Conservation (phyloP, 805 yeast genomes). For the Candida railenensis region DNA sequence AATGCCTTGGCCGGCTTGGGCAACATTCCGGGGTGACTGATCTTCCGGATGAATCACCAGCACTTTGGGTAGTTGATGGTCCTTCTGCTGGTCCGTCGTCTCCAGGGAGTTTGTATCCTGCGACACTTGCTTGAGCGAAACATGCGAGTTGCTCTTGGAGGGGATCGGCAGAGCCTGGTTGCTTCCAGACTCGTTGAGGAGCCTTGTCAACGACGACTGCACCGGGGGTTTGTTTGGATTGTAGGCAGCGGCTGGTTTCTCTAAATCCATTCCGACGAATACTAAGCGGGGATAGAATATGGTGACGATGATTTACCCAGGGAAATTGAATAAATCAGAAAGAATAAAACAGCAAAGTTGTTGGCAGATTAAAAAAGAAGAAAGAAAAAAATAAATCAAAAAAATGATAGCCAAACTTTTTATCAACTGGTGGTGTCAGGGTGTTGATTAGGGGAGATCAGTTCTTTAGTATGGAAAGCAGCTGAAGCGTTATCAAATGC, state of each 20-base stretch:
- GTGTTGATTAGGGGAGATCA: no score
- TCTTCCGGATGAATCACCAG: neutral
- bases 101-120: slow-evolving; percentile 5
- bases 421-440: no score
- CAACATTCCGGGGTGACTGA: neutral
- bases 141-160: slow-evolving; percentile 4
- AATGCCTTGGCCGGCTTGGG: neutral
- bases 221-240: slow-evolving; percentile 5
- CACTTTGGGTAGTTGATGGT: neutral
- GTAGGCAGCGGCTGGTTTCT: slow-evolving; percentile 8
- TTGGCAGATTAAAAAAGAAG: neutral
- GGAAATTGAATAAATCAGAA: no score
- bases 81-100: neutral
- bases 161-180: slow-evolving; percentile 3
- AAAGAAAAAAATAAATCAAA: neutral
- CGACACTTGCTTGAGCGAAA: slow-evolving; percentile 1
- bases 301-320: neutral
- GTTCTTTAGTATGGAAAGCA: no score
- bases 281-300: slow-evolving; percentile 3
- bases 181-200: slow-evolving; percentile 4
- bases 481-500: no score
- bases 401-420: neutral
- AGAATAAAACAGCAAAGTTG: neutral
- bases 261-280: slow-evolving; percentile 12
- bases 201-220: slow-evolving; percentile 6